Base-by-base conservation (phyloP, 208 protist species). In the Crithidia acanthocephali region DNA sequence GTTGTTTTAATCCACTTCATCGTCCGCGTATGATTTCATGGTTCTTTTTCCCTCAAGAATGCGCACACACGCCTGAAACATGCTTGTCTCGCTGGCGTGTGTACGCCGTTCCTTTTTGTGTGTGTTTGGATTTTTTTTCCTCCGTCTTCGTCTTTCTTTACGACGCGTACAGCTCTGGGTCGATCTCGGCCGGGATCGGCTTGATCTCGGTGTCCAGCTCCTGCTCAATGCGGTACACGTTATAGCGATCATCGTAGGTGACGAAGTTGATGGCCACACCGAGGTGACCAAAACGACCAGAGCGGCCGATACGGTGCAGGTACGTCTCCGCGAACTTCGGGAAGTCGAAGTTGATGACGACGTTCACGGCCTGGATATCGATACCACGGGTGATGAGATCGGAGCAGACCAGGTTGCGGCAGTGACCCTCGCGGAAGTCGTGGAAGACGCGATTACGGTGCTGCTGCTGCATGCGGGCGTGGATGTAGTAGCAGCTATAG, bases 331-430 rank as follows among this genome's bases (percentile, higher is more conserved):
- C 87, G 61, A 91, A 98, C 74, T 98, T 98, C 58, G 99, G 99
- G 84, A 99, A 99, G 85, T 99, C 99, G 91, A 99, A 99, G 90
- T 99, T 99, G 88, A 99, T 99, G 68, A 99, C 99, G 13, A 99
- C 98, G 78, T 99, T 99, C 22, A 99, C 99, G 25, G 98, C 94
- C 79, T 98, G 98, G 74, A 99, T 99, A 83, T 99, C 99, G 75
- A 99, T 99, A 93, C 98, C 99, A 73, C 99, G 92, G 13, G 99
- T 99, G 87, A 99, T 99, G 40, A 99, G 88, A 86, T 99, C 99
- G 68, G 99, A 99, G 76, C 95, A 99, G 44, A 99, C 98, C 13
- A 99, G 87, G 86, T 99, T 99, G 62, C 99, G 91, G 90, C 97
- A 99, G 47, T 92, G 82, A 30, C 98, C 98, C 62, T 98, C 92